Evolutionary conservation across 2,329 filamentous ascomycete species (phyloP).

Genomic region (Exophiala mesophila): DNA sequence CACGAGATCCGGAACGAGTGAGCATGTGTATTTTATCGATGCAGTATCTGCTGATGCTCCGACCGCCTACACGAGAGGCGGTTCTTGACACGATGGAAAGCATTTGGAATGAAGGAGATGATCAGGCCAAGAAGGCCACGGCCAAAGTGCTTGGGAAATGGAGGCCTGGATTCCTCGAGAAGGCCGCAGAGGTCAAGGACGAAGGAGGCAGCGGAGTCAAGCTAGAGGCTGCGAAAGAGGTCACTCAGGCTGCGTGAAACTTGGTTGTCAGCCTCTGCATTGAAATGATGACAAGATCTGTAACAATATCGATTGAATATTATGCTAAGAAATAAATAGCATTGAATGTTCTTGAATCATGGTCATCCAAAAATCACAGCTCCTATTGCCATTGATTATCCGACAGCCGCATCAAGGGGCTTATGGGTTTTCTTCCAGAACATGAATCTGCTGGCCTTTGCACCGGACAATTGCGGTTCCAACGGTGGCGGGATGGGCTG

Average conservation of each 20-base stretch:
- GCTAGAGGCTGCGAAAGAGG: too few relatives aligned
- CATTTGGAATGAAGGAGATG: slow-evolving; percentile 52
- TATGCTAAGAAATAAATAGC: too few relatives aligned
- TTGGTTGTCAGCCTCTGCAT: too few relatives aligned
- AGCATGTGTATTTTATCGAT: slow-evolving; percentile 54
- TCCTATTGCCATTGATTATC: too few relatives aligned
- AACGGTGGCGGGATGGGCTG: slow-evolving; percentile 21
- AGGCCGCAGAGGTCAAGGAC: slow-evolving; percentile 12
- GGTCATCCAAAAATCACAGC: too few relatives aligned
- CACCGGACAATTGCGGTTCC: slow-evolving; percentile 13
- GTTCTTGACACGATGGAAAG: slow-evolving; percentile 55
- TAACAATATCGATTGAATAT: too few relatives aligned
- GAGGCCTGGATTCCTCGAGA: slow-evolving; percentile 40
- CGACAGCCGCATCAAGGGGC: neutral
- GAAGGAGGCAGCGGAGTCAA: too few relatives aligned
- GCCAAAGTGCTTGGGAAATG: slow-evolving; percentile 53
- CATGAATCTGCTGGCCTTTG: slow-evolving; percentile 19
- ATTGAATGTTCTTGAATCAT: too few relatives aligned
- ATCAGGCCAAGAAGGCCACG: slow-evolving; percentile 44
- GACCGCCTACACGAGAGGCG: slow-evolving; percentile 55
- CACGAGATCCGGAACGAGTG: slow-evolving; percentile 60
- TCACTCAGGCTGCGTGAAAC: too few relatives aligned
- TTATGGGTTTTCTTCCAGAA: slow-evolving; percentile 25
- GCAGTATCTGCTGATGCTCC: slow-evolving; percentile 55
- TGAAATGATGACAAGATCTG: too few relatives aligned